Base-by-base conservation (phyloP, 805 yeast genomes). In the Kluyveromyces nonfermentans region DNA sequence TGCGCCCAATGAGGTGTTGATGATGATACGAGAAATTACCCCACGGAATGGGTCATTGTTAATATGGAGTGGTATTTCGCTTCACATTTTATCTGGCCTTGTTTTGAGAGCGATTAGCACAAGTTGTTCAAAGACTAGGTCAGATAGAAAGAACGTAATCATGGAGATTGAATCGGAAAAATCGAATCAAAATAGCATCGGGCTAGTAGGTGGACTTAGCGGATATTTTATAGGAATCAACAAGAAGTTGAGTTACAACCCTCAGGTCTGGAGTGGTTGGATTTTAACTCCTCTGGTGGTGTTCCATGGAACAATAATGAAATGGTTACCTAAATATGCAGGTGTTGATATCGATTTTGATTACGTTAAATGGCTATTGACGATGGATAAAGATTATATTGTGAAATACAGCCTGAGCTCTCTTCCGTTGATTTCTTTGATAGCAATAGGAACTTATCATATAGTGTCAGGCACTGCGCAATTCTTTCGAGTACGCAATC, bases 1-100 rank as follows among this genome's bases (percentile, higher is more conserved):
- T 5, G 51, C 53, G 16, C 58, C 59, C 2, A 50, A 56, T 41
- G 59, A 56, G n/a, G 50, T 54, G 6, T 43, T 56, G 21, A 54
- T 52, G 54, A 56, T 55, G 59, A 41, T 55, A 5, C 44, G 58
- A 32, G 59, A 54, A 39, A 28, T 53, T 7, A 40, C 53, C 33
- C 56, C 58, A 16, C 45, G 53, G 5, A 46, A 48, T 31, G 54
- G 54, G 4, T 45, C 54, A 16, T 47, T 43, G 15, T 38, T 54
- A 19, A 43, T 56, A 22, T 44, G 46, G 21, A 37, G 34, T 5
- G 46, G 53, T 10, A 42, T 43, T 17, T 32, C 39, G 8, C 37
- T 39, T 9, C 49, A 46, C 33, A 22, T 46, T 17, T 18, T 35
- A 9, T 40, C 46, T 25, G 55, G 57, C n/a, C 18, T 48, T 15